A percentile compares a stretch with the other conserved stretches of the same genome.
phyloP scores from a whole-genome alignment of 306 rosid species.

The Trichosanthes truncata region DNA sequence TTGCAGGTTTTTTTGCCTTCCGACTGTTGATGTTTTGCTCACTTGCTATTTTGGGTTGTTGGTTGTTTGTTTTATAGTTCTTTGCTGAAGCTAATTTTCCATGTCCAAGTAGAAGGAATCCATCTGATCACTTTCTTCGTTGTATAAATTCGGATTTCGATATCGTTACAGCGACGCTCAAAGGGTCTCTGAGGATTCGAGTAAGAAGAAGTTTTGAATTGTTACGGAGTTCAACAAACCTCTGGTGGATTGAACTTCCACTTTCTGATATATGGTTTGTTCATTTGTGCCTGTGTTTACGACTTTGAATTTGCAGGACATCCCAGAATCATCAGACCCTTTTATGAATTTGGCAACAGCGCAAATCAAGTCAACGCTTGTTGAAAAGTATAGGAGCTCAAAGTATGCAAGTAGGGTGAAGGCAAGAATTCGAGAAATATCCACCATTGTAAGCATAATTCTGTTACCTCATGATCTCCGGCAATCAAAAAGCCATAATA shows the following conservation, averaged over 20 bases:
- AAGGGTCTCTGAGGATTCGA: constrained; percentile 25
- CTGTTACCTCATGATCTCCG: not conserved
- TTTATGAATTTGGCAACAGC: constrained; percentile 70
- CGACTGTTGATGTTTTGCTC: not conserved
- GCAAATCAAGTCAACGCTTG: constrained; percentile 61
- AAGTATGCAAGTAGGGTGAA: constrained; percentile 41
- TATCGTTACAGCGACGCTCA: constrained; percentile 31
- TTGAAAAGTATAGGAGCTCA: constrained; percentile 69
- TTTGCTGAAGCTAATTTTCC: constrained; percentile 78
- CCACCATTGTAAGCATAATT: constrained; percentile 45
- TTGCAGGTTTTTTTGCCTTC: not conserved
- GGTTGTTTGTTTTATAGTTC: constrained; percentile 36
- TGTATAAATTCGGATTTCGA: constrained; percentile 87
- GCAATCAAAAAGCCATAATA: not conserved
- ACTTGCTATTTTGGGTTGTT: not conserved
- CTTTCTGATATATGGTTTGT: not conserved
- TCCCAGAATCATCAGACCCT: constrained; percentile 67
- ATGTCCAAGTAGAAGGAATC: constrained; percentile 83
- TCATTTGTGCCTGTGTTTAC: not conserved
- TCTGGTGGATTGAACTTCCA: not conserved
- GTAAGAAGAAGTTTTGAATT: not conserved
- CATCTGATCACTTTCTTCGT: constrained; percentile 92
- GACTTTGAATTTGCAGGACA: constrained; percentile 34
- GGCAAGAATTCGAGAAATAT: constrained; percentile 53
- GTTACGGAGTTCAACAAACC: not conserved